Evolutionary conservation across 2,329 filamentous ascomycete genomes (phyloP).

Genomic region (Bertia moriformis): DNA sequence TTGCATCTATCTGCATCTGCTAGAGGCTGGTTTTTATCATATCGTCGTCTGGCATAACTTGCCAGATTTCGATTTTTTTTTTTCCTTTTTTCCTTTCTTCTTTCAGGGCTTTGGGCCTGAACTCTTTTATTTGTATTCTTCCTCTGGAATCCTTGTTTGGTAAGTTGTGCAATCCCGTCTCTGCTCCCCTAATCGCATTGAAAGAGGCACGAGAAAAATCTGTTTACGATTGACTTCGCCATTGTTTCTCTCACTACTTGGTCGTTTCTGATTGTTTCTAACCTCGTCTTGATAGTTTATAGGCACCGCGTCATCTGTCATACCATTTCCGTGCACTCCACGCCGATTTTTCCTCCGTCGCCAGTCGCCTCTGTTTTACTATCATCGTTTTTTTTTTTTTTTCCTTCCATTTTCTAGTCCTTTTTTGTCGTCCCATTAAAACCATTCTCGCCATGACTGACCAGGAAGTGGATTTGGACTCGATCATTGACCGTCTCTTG

Average conservation of each 20-base stretch:
- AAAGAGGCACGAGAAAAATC: no score
- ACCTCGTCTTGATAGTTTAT: background rate
- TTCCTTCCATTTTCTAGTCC: background rate
- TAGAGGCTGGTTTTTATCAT: background rate
- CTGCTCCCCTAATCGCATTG: background rate
- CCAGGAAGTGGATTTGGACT: conserved; percentile 61
- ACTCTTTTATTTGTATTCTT: background rate
- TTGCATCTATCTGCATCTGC: background rate
- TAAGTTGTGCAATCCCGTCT: background rate
- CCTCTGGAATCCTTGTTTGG: background rate
- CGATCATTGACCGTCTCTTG: conserved; percentile 64
- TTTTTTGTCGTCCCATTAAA: background rate
- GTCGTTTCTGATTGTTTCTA: background rate
- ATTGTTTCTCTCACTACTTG: background rate
- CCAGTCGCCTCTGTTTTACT: no score
- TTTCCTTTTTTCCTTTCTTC: background rate
- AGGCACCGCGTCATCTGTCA: background rate
- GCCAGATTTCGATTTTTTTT: background rate
- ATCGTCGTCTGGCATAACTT: background rate
- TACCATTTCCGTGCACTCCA: no score
- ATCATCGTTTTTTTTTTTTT: background rate
- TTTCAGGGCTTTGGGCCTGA: background rate
- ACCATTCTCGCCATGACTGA: background rate
- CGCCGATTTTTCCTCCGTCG: no score
- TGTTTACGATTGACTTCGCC: no score